phyloP scores from a whole-genome alignment of 768 basidiomycete genomes.

The Pleurotus pulmonarius region DNA sequence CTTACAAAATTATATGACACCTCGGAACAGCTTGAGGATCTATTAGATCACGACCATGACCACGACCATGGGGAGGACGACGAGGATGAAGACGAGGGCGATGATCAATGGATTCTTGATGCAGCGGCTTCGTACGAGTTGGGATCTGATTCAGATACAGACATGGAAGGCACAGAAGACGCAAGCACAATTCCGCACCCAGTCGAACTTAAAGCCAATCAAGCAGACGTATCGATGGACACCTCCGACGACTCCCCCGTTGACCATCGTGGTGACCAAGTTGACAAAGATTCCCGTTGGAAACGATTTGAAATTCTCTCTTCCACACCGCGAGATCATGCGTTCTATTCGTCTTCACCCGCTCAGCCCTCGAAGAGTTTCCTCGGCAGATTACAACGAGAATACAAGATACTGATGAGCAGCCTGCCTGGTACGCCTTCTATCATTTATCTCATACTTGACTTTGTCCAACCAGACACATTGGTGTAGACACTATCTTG shows the following conservation, averaged over 20 bases:
- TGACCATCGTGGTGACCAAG: not conserved
- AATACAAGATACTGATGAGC: conserved; percentile 74
- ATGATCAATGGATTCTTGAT: conserved; percentile 1
- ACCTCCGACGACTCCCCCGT: too few relatives aligned
- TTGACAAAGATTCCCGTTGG: conserved; percentile 52
- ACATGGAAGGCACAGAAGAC: not conserved
- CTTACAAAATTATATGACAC: conserved; percentile 79
- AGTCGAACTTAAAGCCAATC: conserved; percentile 14
- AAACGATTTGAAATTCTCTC: conserved; percentile 79
- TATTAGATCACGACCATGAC: conserved; percentile 36
- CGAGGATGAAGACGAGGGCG: conserved; percentile 14
- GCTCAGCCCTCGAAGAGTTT: conserved; percentile 71
- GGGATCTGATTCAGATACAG: not conserved
- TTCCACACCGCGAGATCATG: conserved; percentile 77
- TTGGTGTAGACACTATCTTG: conserved; percentile 68
- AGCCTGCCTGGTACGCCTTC: conserved; percentile 75
- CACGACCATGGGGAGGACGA: conserved; percentile 34
- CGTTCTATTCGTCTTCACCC: conserved; percentile 61
- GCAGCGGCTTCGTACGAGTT: too few relatives aligned
- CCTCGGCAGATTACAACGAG: conserved; percentile 70
- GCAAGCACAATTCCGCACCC: conserved; percentile 9
- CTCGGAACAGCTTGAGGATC: conserved; percentile 73
- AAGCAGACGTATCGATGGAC: too few relatives aligned
- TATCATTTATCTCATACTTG: not conserved
- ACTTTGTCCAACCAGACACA: conserved; percentile 1